Evolutionary conservation across 2,329 filamentous ascomycete species (phyloP).

Genomic region (Boeremia lycopersici): DNA sequence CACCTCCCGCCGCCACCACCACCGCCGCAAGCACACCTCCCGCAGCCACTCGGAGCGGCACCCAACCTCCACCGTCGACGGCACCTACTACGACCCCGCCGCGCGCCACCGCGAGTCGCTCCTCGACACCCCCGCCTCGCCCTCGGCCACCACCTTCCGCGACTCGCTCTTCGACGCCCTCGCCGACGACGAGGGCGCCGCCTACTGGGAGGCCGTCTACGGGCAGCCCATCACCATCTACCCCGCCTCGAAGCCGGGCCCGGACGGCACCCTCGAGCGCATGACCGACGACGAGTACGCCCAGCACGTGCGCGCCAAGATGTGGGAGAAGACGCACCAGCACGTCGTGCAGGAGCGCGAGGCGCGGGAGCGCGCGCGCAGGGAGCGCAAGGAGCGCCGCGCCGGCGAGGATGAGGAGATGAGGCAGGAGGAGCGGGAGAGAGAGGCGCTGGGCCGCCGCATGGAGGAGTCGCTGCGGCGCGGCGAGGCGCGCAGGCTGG

Average conservation of each 20-base stretch:
- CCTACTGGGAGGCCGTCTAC: conserved; percentile 96
- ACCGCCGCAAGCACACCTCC: conserved; percentile 27
- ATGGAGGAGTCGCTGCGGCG: conserved; percentile 72
- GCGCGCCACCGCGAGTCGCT: conserved; percentile 41
- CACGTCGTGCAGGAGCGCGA: conserved; percentile 79
- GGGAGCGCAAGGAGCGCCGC: conserved; percentile 52
- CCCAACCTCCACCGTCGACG: conserved; percentile 34
- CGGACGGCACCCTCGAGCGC: conserved; percentile 67
- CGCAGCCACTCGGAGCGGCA: conserved; percentile 26
- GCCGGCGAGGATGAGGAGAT: conserved; percentile 50
- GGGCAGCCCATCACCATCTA: conserved; percentile 92
- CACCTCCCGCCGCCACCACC: conserved; percentile 4
- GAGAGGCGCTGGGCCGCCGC: conserved; percentile 60
- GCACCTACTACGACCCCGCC: conserved; percentile 41
- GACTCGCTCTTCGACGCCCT: conserved; percentile 80
- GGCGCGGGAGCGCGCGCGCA: conserved; percentile 56
- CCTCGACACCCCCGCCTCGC: conserved; percentile 83
- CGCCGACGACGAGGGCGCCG: conserved; percentile 93
- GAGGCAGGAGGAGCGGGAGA: conserved; percentile 51
- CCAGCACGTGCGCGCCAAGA: conserved; percentile 78
- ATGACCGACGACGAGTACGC: conserved; percentile 97
- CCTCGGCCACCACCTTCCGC: conserved; percentile 15
- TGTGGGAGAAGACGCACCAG: conserved; percentile 96
- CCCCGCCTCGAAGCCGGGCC: conserved; percentile 60
- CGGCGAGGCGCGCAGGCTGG: conserved; percentile 67